Base-by-base conservation (phyloP, 2,329 filamentous ascomycete species). In the Lasiodiplodia citricola region DNA sequence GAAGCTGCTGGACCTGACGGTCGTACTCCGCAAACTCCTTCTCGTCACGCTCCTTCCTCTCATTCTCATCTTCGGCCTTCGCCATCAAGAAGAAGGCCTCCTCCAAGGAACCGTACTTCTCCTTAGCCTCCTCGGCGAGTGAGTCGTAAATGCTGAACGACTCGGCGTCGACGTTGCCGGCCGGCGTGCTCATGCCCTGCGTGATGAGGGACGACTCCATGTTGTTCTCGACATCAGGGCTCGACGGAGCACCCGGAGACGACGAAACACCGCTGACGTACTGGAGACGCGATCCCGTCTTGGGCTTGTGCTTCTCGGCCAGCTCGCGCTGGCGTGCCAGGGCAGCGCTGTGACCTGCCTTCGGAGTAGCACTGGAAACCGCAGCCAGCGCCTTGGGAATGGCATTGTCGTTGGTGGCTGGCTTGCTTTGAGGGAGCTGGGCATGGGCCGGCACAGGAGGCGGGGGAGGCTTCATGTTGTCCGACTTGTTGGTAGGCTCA, bases 361-460 rank as follows among this genome's bases (percentile, higher is more conserved):
- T 47, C 18, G 47, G 21, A 18, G 18, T 31, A 18, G 60, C 14
- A 11, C 14, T 28, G 38, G 28, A 44, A 8, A 10, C 25, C 18
- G 8, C 3, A n/a, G 21, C n/a, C 14, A 47, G 47, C 41, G 25
- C 51, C 41, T 37, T 66, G 52, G 64, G 25, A 21, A 21, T 35
- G n/a, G 51, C 23, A 37, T 55, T 16, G 44, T 68, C 23, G 14
- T 50, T 50, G 54, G n/a, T 11, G 35, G 54, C 14, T 2, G 16
- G 4, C 25, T 52, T 16, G 28, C 3, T 14, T 2, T 28, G 60
- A 21, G 77, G 77, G 21, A 79, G 71, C 2, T 75, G 73, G 14
- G 75, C 75, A 66, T 80, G 77, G 16, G 77, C 73, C 13, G 78
- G 77, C 11, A 74, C 75, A 11, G 78, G 78, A 28, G 78, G 72